A percentile compares a stretch with the other conserved stretches of the same genome.
Evolutionary conservation across 768 basidiomycete species (phyloP).

Genomic region (Sporobolomyces roseus): DNA sequence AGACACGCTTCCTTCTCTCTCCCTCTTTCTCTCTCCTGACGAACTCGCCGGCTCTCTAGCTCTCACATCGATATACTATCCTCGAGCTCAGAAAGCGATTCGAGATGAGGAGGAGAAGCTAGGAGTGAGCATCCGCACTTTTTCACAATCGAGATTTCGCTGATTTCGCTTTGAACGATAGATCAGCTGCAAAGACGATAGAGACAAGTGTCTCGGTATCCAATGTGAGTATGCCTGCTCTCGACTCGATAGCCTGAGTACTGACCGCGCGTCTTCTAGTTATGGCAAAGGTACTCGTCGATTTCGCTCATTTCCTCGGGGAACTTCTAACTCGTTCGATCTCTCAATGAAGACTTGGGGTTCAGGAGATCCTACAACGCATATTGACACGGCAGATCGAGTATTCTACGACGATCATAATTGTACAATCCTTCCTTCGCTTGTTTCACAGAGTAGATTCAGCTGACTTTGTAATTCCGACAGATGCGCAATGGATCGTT

Average conservation of each 20-base stretch:
- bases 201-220: background rate
- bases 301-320: too few species aligned
- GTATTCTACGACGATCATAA: conserved; percentile 25
- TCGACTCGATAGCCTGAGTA: background rate
- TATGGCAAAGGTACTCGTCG: conserved; percentile 13
- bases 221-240: conserved; percentile 4
- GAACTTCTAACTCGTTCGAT: background rate
- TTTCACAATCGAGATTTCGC: too few species aligned
- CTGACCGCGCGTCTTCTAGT: conserved; percentile 1
- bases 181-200: background rate
- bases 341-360: background rate
- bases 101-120: conserved; percentile 7
- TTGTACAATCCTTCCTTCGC: background rate
- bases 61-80: conserved; percentile 21
- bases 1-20: background rate
- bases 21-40: background rate
- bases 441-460: background rate
- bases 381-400: conserved; percentile 2
- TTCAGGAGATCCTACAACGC: background rate
- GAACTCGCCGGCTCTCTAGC: background rate
- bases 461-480: background rate
- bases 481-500: conserved; percentile 22
- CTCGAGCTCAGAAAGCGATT: conserved; percentile 12
- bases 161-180: background rate
- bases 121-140: background rate